A percentile compares a stretch with the other conserved stretches of the same genome.
Evolutionary conservation across 2,329 filamentous ascomycete species (phyloP).

Genomic region (Fusarium sororula): DNA sequence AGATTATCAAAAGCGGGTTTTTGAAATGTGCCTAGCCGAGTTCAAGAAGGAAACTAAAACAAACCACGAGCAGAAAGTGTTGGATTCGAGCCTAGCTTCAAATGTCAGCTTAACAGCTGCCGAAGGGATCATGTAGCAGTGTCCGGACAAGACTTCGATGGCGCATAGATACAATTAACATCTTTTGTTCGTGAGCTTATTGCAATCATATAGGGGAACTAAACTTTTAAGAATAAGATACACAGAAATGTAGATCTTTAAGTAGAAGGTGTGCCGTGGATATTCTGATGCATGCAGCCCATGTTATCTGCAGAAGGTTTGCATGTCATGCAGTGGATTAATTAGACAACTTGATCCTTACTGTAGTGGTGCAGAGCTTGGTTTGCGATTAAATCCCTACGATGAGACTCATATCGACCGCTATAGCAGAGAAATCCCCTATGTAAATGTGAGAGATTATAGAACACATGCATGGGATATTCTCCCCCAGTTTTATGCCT

Average conservation of each 20-base stretch:
- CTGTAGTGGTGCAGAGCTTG: no score
- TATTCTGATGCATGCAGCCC: no score
- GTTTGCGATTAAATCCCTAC: no score
- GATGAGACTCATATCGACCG: background rate
- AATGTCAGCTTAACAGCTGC: background rate
- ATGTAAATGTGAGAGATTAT: no score
- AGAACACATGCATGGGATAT: background rate
- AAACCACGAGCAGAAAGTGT: background rate
- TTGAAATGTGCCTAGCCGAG: background rate
- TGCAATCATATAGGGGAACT: background rate
- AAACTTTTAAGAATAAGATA: background rate
- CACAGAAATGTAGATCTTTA: background rate
- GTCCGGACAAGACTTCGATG: background rate
- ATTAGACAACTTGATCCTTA: no score
- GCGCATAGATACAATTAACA: background rate
- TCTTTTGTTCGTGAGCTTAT: background rate
- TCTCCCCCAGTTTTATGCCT: no score
- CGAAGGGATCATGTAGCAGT: fast-evolving
- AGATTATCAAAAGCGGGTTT: background rate
- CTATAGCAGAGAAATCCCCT: background rate
- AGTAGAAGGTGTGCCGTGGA: no score
- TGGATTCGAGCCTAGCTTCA: background rate
- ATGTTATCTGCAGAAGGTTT: background rate
- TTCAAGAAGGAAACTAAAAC: background rate
- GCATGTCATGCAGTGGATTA: background rate